Conservation (phyloP, 345 rosid genomes). For the Erodium maritimum region DNA sequence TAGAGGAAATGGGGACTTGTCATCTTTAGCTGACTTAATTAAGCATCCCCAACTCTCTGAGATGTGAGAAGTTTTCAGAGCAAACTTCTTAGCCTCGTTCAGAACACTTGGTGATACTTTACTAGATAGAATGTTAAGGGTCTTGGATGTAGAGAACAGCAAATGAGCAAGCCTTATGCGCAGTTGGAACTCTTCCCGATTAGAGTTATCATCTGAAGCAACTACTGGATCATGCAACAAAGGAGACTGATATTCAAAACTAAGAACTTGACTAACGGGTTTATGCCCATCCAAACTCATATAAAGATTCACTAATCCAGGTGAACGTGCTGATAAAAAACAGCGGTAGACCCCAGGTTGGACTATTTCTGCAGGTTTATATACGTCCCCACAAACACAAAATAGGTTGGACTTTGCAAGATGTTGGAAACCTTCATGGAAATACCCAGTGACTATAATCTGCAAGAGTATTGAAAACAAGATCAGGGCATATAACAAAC, state of each 20-base stretch:
- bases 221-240: constrained; percentile 19
- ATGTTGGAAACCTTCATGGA: constrained; percentile 40
- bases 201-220: constrained; percentile 33
- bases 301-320: constrained; percentile 55
- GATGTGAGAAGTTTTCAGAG: constrained; percentile 34
- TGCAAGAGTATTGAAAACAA: neutral
- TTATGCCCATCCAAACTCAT: constrained; percentile 67
- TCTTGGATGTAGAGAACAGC: constrained; percentile 59
- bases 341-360: constrained; percentile 85
- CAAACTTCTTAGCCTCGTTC: constrained; percentile 59
- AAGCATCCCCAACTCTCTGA: constrained; percentile 59
- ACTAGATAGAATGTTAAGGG: constrained; percentile 40
- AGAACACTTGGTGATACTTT: constrained; percentile 34
- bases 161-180: constrained; percentile 72
- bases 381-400: constrained; percentile 64
- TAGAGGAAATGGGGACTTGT: constrained; percentile 31
- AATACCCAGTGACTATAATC: constrained; percentile 6
- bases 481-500: neutral
- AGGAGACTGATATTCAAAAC: constrained; percentile 56
- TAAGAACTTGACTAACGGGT: constrained; percentile 68
- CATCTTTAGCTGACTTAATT: constrained; percentile 45
- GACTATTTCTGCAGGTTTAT: constrained; percentile 46
- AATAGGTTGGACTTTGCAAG: constrained; percentile 44
- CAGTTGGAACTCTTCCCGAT: constrained; percentile 59
- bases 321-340: constrained; percentile 47